A percentile compares a stretch with the other conserved stretches of the same genome.
phyloP scores from a whole-genome alignment of 2,329 filamentous ascomycete genomes.

The Diaporthe sp. region DNA sequence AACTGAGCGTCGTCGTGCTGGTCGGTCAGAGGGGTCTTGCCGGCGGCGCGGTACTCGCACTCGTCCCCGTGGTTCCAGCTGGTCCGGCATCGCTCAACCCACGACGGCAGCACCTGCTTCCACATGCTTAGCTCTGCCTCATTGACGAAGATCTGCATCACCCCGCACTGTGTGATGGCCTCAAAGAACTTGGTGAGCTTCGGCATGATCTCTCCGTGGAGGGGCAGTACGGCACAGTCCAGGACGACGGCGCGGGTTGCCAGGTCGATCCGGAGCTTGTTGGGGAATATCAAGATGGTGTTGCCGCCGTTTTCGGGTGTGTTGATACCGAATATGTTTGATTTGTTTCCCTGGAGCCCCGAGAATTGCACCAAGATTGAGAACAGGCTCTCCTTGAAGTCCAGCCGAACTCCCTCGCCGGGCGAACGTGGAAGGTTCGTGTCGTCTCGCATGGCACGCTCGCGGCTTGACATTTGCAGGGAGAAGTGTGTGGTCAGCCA shows the following conservation, averaged over 20 bases:
- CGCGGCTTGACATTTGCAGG: background rate
- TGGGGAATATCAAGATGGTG: background rate
- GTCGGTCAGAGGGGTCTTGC: background rate
- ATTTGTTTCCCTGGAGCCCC: background rate
- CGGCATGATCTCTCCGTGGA: background rate
- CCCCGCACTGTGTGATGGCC: background rate
- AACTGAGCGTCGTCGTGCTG: background rate
- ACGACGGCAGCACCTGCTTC: background rate
- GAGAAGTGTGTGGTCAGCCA: background rate
- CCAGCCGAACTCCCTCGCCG: background rate
- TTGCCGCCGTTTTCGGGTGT: background rate
- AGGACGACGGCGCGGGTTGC: background rate
- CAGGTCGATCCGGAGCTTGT: background rate
- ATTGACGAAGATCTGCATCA: background rate
- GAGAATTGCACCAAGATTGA: background rate
- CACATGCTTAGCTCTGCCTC: background rate
- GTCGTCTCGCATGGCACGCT: background rate
- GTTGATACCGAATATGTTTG: background rate
- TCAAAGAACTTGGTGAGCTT: background rate
- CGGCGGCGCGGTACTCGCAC: background rate
- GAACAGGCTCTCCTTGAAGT: background rate
- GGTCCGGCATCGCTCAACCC: background rate
- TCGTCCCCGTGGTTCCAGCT: background rate
- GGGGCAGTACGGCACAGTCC: background rate
- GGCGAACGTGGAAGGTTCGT: background rate